These are phyloP conservation scores for Pythium oligandrum DNA, from an alignment of 352 stramenopile genomes.

Conservation along the genomic window DNA sequence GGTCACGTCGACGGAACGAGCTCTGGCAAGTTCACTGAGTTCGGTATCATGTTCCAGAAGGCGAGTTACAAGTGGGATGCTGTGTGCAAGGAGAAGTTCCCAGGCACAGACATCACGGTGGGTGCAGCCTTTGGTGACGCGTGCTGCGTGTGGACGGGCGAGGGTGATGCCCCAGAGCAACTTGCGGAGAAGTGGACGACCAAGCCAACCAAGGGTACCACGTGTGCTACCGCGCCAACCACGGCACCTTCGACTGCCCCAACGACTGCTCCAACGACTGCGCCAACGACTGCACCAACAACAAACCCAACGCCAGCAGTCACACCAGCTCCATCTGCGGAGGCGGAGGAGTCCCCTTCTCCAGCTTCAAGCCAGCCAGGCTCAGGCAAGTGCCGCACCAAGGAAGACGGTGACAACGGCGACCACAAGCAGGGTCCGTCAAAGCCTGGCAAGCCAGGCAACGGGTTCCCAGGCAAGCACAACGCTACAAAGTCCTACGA, in stretches of 20 bases:
- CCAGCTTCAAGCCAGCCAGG: neutral
- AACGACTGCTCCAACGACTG: neutral
- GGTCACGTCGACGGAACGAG: neutral
- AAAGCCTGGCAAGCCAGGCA: neutral
- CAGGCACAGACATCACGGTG: neutral
- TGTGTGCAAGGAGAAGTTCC: neutral
- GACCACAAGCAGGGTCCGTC: neutral
- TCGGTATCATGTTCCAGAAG: neutral
- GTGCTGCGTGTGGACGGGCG: neutral
- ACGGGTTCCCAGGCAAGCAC: too few species aligned
- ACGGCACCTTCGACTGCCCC: neutral
- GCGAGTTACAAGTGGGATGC: neutral
- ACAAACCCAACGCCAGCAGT: too few species aligned
- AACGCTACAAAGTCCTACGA: neutral
- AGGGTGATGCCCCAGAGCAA: neutral
- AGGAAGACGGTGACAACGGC: conserved; percentile 10
- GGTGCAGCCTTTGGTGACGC: neutral
- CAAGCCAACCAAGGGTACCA: neutral
- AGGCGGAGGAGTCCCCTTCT: too few species aligned
- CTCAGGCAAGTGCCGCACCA: conserved; percentile 12
- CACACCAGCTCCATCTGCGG: too few species aligned
- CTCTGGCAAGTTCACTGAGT: neutral
- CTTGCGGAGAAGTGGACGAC: neutral
- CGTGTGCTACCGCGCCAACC: neutral
- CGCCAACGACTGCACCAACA: neutral